Evolutionary conservation across 2,329 filamentous ascomycete species (phyloP).

Genomic region (Moelleriella libera): DNA sequence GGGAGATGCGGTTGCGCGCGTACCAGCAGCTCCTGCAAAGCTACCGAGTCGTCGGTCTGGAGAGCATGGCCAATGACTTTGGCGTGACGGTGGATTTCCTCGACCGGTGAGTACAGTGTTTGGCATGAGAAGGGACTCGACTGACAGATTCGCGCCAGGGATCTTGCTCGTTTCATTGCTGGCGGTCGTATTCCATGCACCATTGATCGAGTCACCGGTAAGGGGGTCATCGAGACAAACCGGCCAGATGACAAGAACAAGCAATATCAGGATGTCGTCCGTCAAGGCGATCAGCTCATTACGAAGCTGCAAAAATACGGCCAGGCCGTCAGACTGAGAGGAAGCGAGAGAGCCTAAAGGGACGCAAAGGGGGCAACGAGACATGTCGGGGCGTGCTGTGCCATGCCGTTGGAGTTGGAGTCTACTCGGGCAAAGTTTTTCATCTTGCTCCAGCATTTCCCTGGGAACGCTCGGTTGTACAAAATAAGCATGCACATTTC

Average conservation of each 20-base stretch:
- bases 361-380: background rate
- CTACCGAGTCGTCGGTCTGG: constrained; percentile 90
- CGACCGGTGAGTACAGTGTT: constrained; percentile 55
- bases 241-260: constrained; percentile 98
- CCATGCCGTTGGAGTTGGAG: too few relatives aligned
- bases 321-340: constrained; percentile 83
- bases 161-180: constrained; percentile 94
- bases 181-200: constrained; percentile 89
- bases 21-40: constrained; percentile 97
- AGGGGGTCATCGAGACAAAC: constrained; percentile 96
- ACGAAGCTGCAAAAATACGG: constrained; percentile 99
- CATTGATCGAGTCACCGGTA: constrained; percentile 91
- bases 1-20: constrained; percentile 91
- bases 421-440: too few relatives aligned
- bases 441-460: too few relatives aligned
- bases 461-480: background rate
- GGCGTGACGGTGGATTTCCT: constrained; percentile 93
- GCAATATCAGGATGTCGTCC: constrained; percentile 96
- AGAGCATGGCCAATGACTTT: constrained; percentile 95
- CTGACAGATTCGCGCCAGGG: constrained; percentile 33
- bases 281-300: constrained; percentile 93
- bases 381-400: background rate
- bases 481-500: background rate
- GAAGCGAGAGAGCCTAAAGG: constrained; percentile 73
- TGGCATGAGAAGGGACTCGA: constrained; percentile 1